Evolutionary conservation across 73 alveolate species (phyloP).

Genomic region (Tetrahymena elliotti): DNA sequence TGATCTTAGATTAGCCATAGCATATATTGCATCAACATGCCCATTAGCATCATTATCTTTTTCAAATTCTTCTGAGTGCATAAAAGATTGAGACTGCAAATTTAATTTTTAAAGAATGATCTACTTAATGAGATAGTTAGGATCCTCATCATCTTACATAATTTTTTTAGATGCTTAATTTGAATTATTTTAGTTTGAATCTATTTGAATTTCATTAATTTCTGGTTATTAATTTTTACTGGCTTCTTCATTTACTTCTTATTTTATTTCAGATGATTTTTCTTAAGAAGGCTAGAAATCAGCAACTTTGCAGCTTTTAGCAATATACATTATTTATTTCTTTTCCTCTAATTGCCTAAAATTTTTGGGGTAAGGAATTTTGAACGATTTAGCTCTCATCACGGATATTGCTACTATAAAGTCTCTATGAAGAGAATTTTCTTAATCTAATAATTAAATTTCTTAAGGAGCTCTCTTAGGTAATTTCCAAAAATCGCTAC

Average conservation of each 20-base stretch:
- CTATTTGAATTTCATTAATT: background rate
- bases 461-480: conserved; percentile 81
- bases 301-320: background rate
- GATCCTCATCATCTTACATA: conserved; percentile 24
- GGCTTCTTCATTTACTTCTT: background rate
- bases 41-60: conserved; percentile 88
- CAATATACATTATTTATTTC: background rate
- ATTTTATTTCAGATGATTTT: background rate
- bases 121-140: conserved; percentile 19
- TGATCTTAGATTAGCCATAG: conserved; percentile 86
- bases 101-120: conserved; percentile 36
- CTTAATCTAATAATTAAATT: conserved; percentile 1
- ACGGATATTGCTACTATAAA: background rate
- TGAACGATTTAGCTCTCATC: background rate
- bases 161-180: conserved; percentile 48
- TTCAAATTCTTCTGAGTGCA: conserved; percentile 79
- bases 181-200: background rate
- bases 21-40: conserved; percentile 87
- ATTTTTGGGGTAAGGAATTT: background rate
- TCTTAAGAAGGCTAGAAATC: background rate
- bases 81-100: background rate
- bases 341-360: background rate
- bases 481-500: conserved; percentile 94
- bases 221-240: background rate
- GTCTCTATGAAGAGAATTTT: background rate